These are phyloP conservation scores for Nectriaceae sp. DNA, from an alignment of 2,329 filamentous ascomycete genomes.

Conservation along the genomic window DNA sequence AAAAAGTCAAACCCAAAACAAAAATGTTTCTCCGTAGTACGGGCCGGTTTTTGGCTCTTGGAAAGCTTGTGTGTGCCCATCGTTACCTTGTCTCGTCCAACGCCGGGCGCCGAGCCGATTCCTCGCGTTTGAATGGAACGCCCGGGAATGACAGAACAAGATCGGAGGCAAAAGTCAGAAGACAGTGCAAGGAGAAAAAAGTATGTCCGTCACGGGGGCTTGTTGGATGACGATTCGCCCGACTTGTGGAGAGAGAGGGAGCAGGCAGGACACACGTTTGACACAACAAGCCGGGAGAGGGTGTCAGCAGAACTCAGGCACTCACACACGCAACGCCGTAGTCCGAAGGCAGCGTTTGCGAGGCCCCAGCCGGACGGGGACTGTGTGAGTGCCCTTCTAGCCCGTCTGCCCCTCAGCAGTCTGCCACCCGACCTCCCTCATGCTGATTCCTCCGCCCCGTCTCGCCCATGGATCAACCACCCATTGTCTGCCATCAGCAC, in stretches of 20 bases:
- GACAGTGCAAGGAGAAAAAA: slow-evolving; percentile 13
- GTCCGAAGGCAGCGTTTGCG: no score
- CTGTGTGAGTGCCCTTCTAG: no score
- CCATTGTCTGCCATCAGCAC: not conserved
- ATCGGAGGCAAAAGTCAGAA: slow-evolving; percentile 23
- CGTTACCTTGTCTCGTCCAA: slow-evolving; percentile 8
- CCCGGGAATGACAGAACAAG: slow-evolving; percentile 12
- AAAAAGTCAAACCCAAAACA: slow-evolving; percentile 23
- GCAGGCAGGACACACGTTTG: no score
- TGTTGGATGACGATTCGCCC: slow-evolving; percentile 29
- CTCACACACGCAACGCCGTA: not conserved
- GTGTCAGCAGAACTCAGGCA: not conserved
- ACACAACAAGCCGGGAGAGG: not conserved
- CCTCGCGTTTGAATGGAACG: not conserved
- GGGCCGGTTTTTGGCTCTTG: slow-evolving; percentile 4
- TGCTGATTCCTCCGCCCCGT: no score
- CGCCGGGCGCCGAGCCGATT: slow-evolving; percentile 4
- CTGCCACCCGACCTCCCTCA: no score
- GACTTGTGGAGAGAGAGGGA: slow-evolving; percentile 20
- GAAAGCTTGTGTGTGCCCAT: not conserved
- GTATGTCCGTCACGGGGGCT: slow-evolving; percentile 26
- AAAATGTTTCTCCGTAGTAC: slow-evolving; percentile 3
- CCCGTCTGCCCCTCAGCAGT: no score
- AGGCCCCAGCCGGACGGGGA: no score
- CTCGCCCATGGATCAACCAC: slow-evolving; percentile 13